phyloP scores from a whole-genome alignment of 805 yeast genomes.

The Zygosaccharomyces lentus region DNA sequence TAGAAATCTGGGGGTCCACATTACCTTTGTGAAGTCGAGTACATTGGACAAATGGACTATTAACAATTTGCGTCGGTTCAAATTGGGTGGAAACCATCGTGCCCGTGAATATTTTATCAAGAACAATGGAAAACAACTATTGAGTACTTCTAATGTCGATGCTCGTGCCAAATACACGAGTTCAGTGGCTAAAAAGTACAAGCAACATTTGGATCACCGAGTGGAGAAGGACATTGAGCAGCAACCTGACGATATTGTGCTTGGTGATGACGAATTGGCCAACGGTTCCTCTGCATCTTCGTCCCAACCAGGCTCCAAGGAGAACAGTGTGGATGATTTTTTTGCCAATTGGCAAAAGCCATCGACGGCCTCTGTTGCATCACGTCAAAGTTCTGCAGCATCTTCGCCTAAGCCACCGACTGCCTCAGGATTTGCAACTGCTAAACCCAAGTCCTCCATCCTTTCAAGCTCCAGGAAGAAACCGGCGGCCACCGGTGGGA shows the following conservation, averaged over 20 bases:
- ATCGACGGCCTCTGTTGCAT: slow-evolving; percentile 38
- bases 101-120: slow-evolving; percentile 80
- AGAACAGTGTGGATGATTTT: slow-evolving; percentile 70
- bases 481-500: slow-evolving; percentile 12
- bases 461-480: slow-evolving; percentile 31
- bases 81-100: slow-evolving; percentile 85
- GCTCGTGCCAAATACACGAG: slow-evolving; percentile 78
- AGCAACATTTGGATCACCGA: slow-evolving; percentile 69
- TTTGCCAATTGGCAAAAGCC: slow-evolving; percentile 91
- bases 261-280: slow-evolving; percentile 32
- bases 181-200: slow-evolving; percentile 72
- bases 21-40: slow-evolving; percentile 89
- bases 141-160: slow-evolving; percentile 48
- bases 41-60: slow-evolving; percentile 93
- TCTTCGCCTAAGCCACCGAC: slow-evolving; percentile 9
- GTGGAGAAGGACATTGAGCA: slow-evolving; percentile 60
- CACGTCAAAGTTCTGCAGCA: slow-evolving; percentile 17
- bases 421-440: slow-evolving; percentile 6
- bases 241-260: slow-evolving; percentile 69
- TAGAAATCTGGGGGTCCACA: slow-evolving; percentile 93
- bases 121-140: slow-evolving; percentile 76
- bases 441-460: slow-evolving; percentile 20
- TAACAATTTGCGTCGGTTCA: slow-evolving; percentile 84
- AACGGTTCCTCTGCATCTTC: slow-evolving; percentile 21
- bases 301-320: slow-evolving; percentile 35